Evolutionary conservation across 306 rosid genomes (phyloP), one percentile per base, ranked within the genome.

Genomic region (Macrotyloma uniflorum): DNA sequence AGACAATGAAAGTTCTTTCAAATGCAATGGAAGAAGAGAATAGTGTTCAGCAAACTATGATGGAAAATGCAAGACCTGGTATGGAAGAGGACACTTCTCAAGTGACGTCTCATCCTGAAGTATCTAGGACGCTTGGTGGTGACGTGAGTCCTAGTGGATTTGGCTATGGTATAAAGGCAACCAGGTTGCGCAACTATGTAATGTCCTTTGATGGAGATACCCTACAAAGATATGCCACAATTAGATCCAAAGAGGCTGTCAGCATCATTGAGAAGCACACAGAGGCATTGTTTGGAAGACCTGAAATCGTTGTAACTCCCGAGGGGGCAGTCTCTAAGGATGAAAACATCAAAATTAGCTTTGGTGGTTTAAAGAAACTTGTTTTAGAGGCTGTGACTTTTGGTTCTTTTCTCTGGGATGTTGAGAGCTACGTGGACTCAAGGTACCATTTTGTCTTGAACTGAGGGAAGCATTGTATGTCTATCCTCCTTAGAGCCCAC

Each of bases 341-440:
- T 30, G 93, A 95, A 71, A 85, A 70, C 45, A 76, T 89, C 80
- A 88, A 83, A 82, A 90, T 93, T 54, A 95, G 97, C 89, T 90
- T 95, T 74, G 93, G 91, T 32, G 93, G 97, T 78, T 81, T 95
- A 85, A 93, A 85, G 88, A 87, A 91, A 79, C 90, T 93, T 50
- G 91, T 95, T 67, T 73, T 95, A 85, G 98, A 95, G 82, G 97
- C 98, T 71, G 98, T 90, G 46, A 93, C 98, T 45, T 95, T 91
- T 58, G 98, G 98, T 74, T 93, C 97, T 57, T 95, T 95, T 75
- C 93, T 95, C 19, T 93, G 98, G 97, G 99, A 95, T 59, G 97
- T 93, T 14, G 98, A 92, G 88, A 89, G 96, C 94, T 87, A 86
- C 36, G 98, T 92, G 79, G 98, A 95, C 84, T 84, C 93, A 1